Evolutionary conservation across 768 basidiomycete species (phyloP).

Genomic region (Tulasnella calospora): DNA sequence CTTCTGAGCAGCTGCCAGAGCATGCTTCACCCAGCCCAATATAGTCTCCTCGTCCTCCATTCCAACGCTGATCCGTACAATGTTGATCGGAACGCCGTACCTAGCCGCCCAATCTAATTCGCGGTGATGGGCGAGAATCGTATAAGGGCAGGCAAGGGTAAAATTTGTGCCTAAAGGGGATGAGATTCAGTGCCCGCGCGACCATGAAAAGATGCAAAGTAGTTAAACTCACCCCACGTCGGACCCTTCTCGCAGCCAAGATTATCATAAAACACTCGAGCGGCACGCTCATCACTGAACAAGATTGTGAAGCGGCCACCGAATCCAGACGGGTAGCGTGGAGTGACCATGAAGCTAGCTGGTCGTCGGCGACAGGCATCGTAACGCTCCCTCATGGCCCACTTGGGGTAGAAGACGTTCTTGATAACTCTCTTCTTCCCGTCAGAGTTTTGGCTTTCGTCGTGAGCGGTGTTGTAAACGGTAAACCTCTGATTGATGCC

Average conservation of each 20-base stretch:
- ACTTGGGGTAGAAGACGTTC: conserved; percentile 88
- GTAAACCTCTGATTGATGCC: conserved; percentile 27
- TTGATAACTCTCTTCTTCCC: conserved; percentile 49
- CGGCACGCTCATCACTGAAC: no score
- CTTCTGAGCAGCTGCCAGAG: conserved; percentile 66
- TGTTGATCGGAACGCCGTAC: conserved; percentile 75
- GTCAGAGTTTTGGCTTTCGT: conserved; percentile 25
- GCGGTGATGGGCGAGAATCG: conserved; percentile 81
- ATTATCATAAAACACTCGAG: no score
- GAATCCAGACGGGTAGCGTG: no score
- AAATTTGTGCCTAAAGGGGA: no score
- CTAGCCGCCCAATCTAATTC: conserved; percentile 89
- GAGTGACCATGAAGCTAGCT: conserved; percentile 4
- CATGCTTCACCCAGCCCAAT: conserved; percentile 53
- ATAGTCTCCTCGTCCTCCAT: conserved; percentile 66
- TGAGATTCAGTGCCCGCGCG: no score
- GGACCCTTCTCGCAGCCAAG: conserved; percentile 86
- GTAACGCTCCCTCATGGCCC: conserved; percentile 65
- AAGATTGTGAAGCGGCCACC: no score
- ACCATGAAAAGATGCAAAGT: no score
- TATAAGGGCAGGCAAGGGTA: no score
- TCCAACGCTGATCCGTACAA: conserved; percentile 87
- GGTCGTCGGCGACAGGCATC: conserved; percentile 53
- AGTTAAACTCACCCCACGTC: conserved; percentile 45
- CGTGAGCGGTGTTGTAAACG: no score